Evolutionary conservation across 108 stramenopile species (phyloP).

Genomic region (Pinguiococcus pyrenoidosus): DNA sequence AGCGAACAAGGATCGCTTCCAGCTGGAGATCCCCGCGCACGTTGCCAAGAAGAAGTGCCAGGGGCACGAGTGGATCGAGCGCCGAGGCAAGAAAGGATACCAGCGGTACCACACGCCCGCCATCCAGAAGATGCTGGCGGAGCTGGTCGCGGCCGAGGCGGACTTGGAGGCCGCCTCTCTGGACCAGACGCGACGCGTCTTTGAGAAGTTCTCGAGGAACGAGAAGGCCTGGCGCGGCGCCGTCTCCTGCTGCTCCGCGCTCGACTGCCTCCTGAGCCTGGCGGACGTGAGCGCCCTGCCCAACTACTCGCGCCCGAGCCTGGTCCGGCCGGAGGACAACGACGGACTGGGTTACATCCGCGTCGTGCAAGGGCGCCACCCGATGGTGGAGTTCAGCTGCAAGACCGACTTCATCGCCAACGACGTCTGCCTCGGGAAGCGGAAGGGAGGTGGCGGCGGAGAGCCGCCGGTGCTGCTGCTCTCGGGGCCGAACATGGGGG

Average conservation of each 20-base stretch:
- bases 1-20: slow-evolving; percentile 80
- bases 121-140: slow-evolving; percentile 56
- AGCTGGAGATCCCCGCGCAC: slow-evolving; percentile 67
- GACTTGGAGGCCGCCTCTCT: slow-evolving; percentile 48
- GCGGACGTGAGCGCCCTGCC: slow-evolving; percentile 60
- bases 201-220: slow-evolving; percentile 79
- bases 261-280: slow-evolving; percentile 85
- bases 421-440: slow-evolving; percentile 44
- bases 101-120: slow-evolving; percentile 58
- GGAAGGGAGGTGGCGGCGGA: slow-evolving; percentile 1
- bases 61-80: not conserved
- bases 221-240: slow-evolving; percentile 69
- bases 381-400: slow-evolving; percentile 18
- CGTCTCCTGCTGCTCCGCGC: slow-evolving; percentile 61
- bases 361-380: slow-evolving; percentile 77
- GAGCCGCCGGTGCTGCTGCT: slow-evolving; percentile 59
- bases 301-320: slow-evolving; percentile 53
- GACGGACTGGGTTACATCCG: slow-evolving; percentile 36
- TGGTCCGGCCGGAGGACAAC: slow-evolving; percentile 34
- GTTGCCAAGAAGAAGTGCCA: too few relatives aligned
- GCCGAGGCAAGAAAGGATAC: slow-evolving; percentile 25
- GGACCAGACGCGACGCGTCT: slow-evolving; percentile 81
- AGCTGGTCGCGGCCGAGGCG: slow-evolving; percentile 59
- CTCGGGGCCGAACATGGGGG: slow-evolving; percentile 94
- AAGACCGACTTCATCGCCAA: slow-evolving; percentile 82